phyloP scores from a whole-genome alignment of 257 asterid species.

The Solanum corneliomulleri region DNA sequence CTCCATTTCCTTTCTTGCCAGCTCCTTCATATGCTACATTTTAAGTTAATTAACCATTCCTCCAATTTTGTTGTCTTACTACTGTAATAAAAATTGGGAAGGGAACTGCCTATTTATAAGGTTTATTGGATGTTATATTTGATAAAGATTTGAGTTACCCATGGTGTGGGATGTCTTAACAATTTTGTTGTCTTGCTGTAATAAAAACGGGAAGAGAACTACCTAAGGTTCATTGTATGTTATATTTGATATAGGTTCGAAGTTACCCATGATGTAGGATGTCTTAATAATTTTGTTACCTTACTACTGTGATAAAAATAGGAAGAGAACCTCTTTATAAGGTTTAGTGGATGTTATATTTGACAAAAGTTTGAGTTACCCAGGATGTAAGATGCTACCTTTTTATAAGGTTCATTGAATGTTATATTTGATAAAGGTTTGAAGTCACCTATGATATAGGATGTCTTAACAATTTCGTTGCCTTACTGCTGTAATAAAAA shows the following conservation, averaged over 20 bases:
- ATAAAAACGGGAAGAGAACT: too few relatives aligned
- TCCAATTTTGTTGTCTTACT: not conserved
- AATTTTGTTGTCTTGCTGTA: not conserved
- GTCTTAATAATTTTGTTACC: too few relatives aligned
- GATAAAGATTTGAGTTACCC: not conserved
- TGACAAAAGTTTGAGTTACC: too few relatives aligned
- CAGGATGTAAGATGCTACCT: not conserved
- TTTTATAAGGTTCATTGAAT: not conserved
- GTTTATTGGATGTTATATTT: not conserved
- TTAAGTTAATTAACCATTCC: not conserved
- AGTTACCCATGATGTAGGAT: too few relatives aligned
- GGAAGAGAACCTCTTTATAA: too few relatives aligned
- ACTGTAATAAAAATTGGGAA: not conserved
- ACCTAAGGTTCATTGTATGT: too few relatives aligned
- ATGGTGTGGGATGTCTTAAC: not conserved
- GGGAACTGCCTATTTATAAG: not conserved
- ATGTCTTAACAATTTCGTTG: not conserved
- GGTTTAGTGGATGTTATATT: too few relatives aligned
- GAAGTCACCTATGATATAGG: not conserved
- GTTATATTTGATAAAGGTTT: not conserved
- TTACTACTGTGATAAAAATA: too few relatives aligned
- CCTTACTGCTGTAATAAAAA: not conserved
- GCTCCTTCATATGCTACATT: constrained; percentile 56
- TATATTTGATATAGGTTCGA: too few relatives aligned
- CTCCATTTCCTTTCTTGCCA: constrained; percentile 94